Base-by-base conservation (phyloP, 1,284 basidiomycete genomes). In the Thelephora terrestris region DNA sequence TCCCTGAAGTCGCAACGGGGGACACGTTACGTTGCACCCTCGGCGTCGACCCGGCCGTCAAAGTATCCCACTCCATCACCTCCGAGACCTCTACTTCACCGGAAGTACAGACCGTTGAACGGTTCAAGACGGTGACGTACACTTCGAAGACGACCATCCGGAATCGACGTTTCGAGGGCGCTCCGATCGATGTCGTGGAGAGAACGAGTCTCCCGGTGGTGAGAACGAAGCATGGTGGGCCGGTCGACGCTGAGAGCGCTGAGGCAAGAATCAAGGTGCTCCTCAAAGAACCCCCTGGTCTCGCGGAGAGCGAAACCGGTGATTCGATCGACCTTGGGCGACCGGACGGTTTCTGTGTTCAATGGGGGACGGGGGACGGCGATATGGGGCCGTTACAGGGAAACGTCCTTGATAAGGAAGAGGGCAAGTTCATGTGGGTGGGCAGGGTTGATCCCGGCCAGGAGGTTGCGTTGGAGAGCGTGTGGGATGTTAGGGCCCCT, bases 21-120 rank as follows among this genome's bases (percentile, higher is more conserved):
- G 76, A 77, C 46, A 67, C 62, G 16, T 79, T 81, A 62, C 60
- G 62, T 25, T 78, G 76, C 60, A 72, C 73, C 5, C 68, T 81
- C 17, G 77, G 78, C 20, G 62, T 69, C 21, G 78, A 79, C 57
- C 53, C 70, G 2, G 66, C 70, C 2, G 64, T 73, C 35, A 67
- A 71, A 49, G 64, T 79, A 34, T 68, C 68, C 27, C 78, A 76
- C 60, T 55, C 62, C 12, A 32, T 32, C 29, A 32, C 29, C 29
- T 32, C 29, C 12, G 14, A 6, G 12, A 32, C 12, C 29, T 32
- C 29, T 10, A 32, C 29, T 10, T 32, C 29, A 12, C 29, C 29
- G 29, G 29, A 32, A 32, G 29, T 12, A 10, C 29, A 32, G 5
- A 78, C 74, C 61, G 54, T 68, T 18, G 75, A 76, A 52, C 62